Conservation (phyloP, 2,329 filamentous ascomycete genomes). For the Penicillium olsonii region DNA sequence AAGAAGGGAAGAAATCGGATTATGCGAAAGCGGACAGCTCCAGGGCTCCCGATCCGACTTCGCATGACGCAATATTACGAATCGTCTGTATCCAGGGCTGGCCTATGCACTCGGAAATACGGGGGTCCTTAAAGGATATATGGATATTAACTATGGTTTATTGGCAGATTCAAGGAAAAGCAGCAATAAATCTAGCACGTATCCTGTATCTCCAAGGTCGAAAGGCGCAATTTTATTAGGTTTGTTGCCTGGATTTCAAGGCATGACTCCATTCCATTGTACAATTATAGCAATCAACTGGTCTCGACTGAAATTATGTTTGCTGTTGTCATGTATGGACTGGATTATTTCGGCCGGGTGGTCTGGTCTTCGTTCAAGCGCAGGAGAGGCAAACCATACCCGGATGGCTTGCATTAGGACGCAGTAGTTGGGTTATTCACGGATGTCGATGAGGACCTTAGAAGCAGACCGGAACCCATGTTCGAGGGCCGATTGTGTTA, state of each 20-base stretch:
- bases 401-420: too few relatives aligned
- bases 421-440: neutral
- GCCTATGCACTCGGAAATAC: neutral
- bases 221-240: neutral
- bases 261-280: neutral
- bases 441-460: neutral
- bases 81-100: neutral
- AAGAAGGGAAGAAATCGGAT: conserved; percentile 23
- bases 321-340: too few relatives aligned
- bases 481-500: too few relatives aligned
- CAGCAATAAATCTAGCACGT: too few relatives aligned
- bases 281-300: too few relatives aligned
- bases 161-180: neutral
- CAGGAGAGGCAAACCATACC: too few relatives aligned
- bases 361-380: too few relatives aligned
- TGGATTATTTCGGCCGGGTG: too few relatives aligned
- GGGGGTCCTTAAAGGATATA: neutral
- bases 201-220: too few relatives aligned
- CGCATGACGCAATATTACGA: conserved; percentile 34
- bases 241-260: neutral
- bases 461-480: too few relatives aligned
- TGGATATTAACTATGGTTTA: neutral
- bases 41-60: conserved; percentile 18
- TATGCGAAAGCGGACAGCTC: conserved; percentile 23
- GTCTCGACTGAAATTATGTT: too few relatives aligned